These are phyloP conservation scores for Calocybe gangraenosa DNA, from an alignment of 768 basidiomycete species.

Conservation along the genomic window DNA sequence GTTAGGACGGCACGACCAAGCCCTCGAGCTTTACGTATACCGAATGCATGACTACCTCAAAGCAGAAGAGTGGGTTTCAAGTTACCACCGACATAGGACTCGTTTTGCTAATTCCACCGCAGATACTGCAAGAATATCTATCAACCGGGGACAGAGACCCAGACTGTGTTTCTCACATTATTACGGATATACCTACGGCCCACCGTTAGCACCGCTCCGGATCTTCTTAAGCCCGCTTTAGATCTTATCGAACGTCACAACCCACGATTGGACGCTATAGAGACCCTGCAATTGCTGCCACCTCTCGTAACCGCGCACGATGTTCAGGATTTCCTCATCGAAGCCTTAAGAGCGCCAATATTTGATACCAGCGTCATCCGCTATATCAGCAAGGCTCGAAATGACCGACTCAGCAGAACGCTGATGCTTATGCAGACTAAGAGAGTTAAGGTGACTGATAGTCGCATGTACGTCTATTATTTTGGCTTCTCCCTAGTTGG, in stretches of 20 bases:
- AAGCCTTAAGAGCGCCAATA: conserved; percentile 60
- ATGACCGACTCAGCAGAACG: conserved; percentile 69
- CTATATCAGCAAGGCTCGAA: conserved; percentile 67
- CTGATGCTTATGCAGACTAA: conserved; percentile 76
- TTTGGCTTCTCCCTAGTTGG: background rate
- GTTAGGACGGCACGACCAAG: conserved; percentile 87
- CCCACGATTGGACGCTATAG: conserved; percentile 73
- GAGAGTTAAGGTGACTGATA: conserved; percentile 87
- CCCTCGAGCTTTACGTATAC: conserved; percentile 93
- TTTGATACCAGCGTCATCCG: conserved; percentile 69
- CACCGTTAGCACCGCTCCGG: conserved; percentile 40
- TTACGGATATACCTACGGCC: conserved; percentile 87
- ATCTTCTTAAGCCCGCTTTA: conserved; percentile 77
- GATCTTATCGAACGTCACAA: conserved; percentile 85
- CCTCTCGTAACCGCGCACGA: conserved; percentile 85
- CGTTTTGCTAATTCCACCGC: conserved; percentile 5
- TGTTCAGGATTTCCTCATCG: conserved; percentile 72
- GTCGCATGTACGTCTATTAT: conserved; percentile 80
- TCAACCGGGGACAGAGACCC: conserved; percentile 48
- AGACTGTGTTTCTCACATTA: conserved; percentile 75
- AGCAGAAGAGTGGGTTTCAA: conserved; percentile 74
- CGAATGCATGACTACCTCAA: conserved; percentile 76
- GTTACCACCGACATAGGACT: background rate
- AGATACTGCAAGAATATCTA: conserved; percentile 92
- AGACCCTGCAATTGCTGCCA: conserved; percentile 83